Base-by-base conservation (phyloP, 768 basidiomycete genomes). In the Mycena indigotica region DNA sequence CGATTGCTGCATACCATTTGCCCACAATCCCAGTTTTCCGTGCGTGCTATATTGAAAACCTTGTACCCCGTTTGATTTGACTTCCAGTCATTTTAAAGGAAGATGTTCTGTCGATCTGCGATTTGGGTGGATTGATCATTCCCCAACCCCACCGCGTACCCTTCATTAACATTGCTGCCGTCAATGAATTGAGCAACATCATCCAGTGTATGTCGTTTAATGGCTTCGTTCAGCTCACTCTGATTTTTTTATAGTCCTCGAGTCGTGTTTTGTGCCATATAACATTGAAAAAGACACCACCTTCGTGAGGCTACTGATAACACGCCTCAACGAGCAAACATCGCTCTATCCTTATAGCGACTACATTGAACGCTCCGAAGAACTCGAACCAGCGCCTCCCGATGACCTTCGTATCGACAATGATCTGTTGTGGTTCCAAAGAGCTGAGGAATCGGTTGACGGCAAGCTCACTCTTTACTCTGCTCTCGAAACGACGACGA, bases 181-280 rank as follows among this genome's bases (percentile, higher is more conserved):
- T 74, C 55, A 72, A 74, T 21, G 67, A 72, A 5, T 66, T 77
- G 30, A 66, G 70, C 5, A 76, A 75, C 65, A 79, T 75, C 12
- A 75, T 80, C 17, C 69, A 74, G 57, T 71, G 80, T 80, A 55
- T 46, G 64, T 69, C n/a, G 25, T 29, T 21, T 23, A 19, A 5
- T 40, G 24, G 17, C 32, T 8, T 16, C 21, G 25, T 21, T 25
- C 45, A 0, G 28, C 30, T n/a, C 41, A 29, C 24, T 28, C 8
- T 17, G 15, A 50, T 1, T 48, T 46, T 12, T 13, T 25, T 12
- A n/a, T 41, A 82, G 81, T 68, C 3, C 77, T 84, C 73, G 80
- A 84, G 56, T 73, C 70, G 48, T 78, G 76, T 24, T 77, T 80
- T 28, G 66, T 76, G 4, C 75, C 75, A 3, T 82, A 80, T 56